These are phyloP conservation scores for Alternaria ethzedia DNA, from an alignment of 2,329 filamentous ascomycete genomes.

Conservation along the genomic window DNA sequence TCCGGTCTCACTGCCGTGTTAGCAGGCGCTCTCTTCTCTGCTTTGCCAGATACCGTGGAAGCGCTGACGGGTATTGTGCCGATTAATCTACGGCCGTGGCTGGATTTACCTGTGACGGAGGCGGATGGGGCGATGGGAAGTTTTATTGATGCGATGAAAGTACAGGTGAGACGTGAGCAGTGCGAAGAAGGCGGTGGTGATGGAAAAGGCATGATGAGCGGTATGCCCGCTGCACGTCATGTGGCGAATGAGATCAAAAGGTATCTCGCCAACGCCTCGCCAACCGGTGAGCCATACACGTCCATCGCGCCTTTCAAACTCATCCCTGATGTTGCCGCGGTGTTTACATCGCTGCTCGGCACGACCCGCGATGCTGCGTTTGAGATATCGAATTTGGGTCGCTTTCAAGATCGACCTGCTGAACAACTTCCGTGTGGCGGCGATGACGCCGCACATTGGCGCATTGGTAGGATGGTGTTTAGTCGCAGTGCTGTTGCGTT, in stretches of 20 bases:
- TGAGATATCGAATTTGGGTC: conserved; percentile 55
- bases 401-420: neutral
- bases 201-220: neutral
- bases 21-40: conserved; percentile 43
- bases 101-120: conserved; percentile 30
- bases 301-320: conserved; percentile 11
- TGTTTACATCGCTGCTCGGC: conserved; percentile 48
- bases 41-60: conserved; percentile 37
- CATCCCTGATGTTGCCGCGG: conserved; percentile 28
- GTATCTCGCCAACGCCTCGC: conserved; percentile 14
- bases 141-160: conserved; percentile 19
- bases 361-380: conserved; percentile 47
- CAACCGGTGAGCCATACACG: conserved; percentile 11
- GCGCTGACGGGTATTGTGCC: conserved; percentile 40
- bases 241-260: neutral
- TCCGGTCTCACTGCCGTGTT: conserved; percentile 45
- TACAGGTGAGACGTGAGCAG: neutral
- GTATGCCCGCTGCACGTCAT: neutral
- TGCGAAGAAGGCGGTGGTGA: neutral
- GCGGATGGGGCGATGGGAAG: conserved; percentile 23
- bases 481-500: conserved; percentile 51
- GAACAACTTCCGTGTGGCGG: accelerated
- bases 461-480: conserved; percentile 50
- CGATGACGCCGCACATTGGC: neutral
- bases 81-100: conserved; percentile 42